phyloP scores from a whole-genome alignment of 192 early-diverging fungal genomes.

The Entophlyctis luteolus region DNA sequence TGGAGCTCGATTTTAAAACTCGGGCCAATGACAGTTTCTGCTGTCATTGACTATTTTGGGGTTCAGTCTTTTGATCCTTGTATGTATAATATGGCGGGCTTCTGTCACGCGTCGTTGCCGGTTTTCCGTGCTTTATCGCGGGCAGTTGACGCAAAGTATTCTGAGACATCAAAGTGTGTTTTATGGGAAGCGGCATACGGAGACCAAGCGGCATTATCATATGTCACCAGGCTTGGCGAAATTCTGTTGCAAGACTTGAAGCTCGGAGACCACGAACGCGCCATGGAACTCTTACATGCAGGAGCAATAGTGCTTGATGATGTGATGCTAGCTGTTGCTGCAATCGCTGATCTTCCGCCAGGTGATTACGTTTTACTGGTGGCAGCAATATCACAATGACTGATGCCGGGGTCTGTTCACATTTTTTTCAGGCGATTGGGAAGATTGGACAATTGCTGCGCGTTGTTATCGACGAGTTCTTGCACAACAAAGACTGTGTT shows the following conservation, averaged over 20 bases:
- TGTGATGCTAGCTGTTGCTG: slow-evolving; percentile 7
- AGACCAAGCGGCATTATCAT: slow-evolving; percentile 8
- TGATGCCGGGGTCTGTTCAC: not conserved
- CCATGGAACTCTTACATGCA: slow-evolving; percentile 30
- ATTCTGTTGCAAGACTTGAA: slow-evolving; percentile 17
- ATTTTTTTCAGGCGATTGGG: slow-evolving; percentile 25
- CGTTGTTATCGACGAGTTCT: slow-evolving; percentile 28
- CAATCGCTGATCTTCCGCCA: slow-evolving; percentile 25
- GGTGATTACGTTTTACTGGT: slow-evolving; percentile 12
- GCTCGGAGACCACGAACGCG: slow-evolving; percentile 24
- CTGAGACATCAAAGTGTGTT: slow-evolving; percentile 5
- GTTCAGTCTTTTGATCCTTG: slow-evolving; percentile 7
- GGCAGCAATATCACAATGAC: not conserved
- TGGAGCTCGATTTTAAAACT: slow-evolving; percentile 26
- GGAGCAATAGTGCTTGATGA: slow-evolving; percentile 27
- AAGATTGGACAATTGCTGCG: slow-evolving; percentile 31
- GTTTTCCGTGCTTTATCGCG: slow-evolving; percentile 20
- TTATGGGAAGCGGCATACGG: slow-evolving; percentile 20
- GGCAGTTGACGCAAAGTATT: slow-evolving; percentile 13
- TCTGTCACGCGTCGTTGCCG: slow-evolving; percentile 5
- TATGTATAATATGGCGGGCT: slow-evolving; percentile 23
- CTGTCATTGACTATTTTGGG: slow-evolving; percentile 13
- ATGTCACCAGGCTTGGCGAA: slow-evolving; percentile 1
- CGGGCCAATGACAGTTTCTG: slow-evolving; percentile 9
- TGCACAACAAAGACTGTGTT: slow-evolving; percentile 20